These are phyloP conservation scores for Globisporangium ultimum DNA, from an alignment of 352 stramenopile genomes.

Conservation along the genomic window DNA sequence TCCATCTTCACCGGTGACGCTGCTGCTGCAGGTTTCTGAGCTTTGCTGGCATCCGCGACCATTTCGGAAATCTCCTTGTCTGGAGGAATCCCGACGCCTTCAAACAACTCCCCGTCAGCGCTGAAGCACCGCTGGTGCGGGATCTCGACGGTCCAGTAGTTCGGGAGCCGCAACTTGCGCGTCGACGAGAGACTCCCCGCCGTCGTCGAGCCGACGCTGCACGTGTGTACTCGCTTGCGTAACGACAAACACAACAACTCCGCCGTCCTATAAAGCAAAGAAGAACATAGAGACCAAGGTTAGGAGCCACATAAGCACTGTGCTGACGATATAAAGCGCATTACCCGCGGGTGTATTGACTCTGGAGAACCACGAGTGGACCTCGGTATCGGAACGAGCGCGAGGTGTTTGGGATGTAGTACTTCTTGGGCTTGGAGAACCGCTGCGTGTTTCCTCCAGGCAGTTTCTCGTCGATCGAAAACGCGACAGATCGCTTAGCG, in stretches of 20 bases:
- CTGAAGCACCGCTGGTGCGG: constrained; percentile 73
- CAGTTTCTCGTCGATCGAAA: constrained; percentile 69
- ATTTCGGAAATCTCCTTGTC: constrained; percentile 26
- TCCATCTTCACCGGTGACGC: constrained; percentile 29
- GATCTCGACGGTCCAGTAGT: constrained; percentile 82
- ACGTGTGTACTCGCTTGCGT: constrained; percentile 58
- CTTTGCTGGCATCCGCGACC: constrained; percentile 5
- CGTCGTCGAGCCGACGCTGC: constrained; percentile 49
- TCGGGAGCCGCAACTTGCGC: constrained; percentile 65
- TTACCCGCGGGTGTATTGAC: constrained; percentile 72
- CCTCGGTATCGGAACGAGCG: constrained; percentile 58
- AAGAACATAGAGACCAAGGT: neutral
- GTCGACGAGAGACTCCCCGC: constrained; percentile 64
- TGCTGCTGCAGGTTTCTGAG: neutral
- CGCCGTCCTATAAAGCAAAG: constrained; percentile 17
- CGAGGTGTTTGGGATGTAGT: constrained; percentile 57
- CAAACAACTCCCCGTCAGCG: constrained; percentile 51
- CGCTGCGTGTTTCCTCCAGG: constrained; percentile 24
- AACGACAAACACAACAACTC: constrained; percentile 70
- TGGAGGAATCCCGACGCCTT: constrained; percentile 60
- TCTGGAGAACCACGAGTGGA: constrained; percentile 70
- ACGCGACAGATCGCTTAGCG: constrained; percentile 40
- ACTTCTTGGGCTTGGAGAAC: constrained; percentile 57
- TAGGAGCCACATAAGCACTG: too few species aligned
- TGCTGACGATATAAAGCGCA: too few species aligned